Conservation (phyloP, 116 monocot species). For the Dioscorea cayenensis region DNA sequence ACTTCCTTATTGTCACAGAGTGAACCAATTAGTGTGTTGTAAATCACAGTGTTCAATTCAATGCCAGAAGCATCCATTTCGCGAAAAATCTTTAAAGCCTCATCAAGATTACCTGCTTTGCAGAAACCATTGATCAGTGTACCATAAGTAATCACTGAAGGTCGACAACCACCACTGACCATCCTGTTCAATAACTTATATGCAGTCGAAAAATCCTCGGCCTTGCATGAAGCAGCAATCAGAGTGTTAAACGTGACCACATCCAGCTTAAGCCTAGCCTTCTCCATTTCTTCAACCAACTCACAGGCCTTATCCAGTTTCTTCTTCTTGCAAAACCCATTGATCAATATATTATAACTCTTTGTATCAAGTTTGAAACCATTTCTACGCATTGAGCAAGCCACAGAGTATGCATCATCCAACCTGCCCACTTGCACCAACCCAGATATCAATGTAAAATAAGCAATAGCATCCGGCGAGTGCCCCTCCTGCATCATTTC, state of each 20-base stretch:
- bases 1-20: constrained; percentile 25
- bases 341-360: constrained; percentile 62
- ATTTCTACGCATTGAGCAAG: constrained; percentile 36
- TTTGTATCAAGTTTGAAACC: constrained; percentile 52
- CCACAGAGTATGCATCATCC: constrained; percentile 51
- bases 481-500: constrained; percentile 61
- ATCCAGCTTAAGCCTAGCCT: constrained; percentile 46
- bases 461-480: constrained; percentile 42
- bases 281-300: constrained; percentile 46
- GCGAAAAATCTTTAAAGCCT: constrained; percentile 45
- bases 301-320: constrained; percentile 34
- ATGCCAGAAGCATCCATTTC: constrained; percentile 33
- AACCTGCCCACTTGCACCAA: constrained; percentile 36
- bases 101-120: constrained; percentile 31
- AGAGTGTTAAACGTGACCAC: constrained; percentile 71
- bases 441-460: constrained; percentile 76
- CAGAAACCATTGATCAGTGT: constrained; percentile 74
- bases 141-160: constrained; percentile 68
- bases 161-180: constrained; percentile 32
- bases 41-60: constrained; percentile 41
- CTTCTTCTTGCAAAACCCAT: constrained; percentile 60
- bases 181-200: constrained; percentile 44
- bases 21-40: constrained; percentile 52
- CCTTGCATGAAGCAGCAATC: constrained; percentile 42
- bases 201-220: constrained; percentile 44